Conservation (phyloP, 371 early-diverging fungal genomes). For the Mucor circinelloides region DNA sequence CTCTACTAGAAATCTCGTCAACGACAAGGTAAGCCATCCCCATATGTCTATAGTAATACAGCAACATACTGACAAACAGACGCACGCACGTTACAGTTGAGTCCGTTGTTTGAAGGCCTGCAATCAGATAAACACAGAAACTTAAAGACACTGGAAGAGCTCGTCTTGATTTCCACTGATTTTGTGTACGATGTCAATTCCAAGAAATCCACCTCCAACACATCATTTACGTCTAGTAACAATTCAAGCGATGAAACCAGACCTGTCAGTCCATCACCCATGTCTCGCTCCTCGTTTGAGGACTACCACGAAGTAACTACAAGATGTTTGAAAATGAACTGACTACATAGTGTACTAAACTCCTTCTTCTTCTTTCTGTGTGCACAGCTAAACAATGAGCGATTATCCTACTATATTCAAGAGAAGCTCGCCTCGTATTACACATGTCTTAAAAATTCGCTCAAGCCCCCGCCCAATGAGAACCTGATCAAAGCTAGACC, state of each 20-base stretch:
- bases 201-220: constrained; percentile 2
- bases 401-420: constrained; percentile 33
- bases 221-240: background rate
- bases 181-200: constrained; percentile 16
- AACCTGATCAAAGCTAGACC: constrained; percentile 6
- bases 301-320: constrained; percentile 15
- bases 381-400: constrained; percentile 22
- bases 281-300: constrained; percentile 12
- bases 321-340: background rate
- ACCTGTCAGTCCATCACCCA: constrained; percentile 1
- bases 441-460: constrained; percentile 20
- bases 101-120: constrained; percentile 17
- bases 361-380: background rate
- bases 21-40: constrained; percentile 25
- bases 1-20: constrained; percentile 21
- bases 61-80: background rate
- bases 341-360: background rate
- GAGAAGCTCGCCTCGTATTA: constrained; percentile 31
- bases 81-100: background rate
- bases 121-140: constrained; percentile 24
- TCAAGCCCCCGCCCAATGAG: constrained; percentile 13
- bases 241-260: background rate
- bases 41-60: background rate
- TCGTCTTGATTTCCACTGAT: constrained; percentile 14
- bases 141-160: constrained; percentile 19